Evolutionary conservation across 108 stramenopile species (phyloP).

Genomic region (Ochromonas danica): DNA sequence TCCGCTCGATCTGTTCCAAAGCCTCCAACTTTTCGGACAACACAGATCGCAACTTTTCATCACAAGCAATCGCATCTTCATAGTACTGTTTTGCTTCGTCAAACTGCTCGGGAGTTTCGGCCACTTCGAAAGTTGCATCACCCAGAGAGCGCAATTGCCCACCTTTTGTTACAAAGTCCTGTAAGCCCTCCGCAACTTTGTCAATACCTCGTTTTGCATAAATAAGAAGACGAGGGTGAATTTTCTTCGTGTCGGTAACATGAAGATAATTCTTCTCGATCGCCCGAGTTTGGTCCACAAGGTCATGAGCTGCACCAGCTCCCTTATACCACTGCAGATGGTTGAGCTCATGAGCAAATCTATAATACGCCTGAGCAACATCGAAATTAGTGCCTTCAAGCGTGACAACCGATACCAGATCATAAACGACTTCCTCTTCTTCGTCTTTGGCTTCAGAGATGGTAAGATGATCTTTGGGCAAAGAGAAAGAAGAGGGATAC

Average conservation of each 20-base stretch:
- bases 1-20: background rate
- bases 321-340: background rate
- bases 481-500: background rate
- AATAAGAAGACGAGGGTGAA: background rate
- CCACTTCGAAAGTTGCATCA: background rate
- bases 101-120: background rate
- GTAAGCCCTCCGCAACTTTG: background rate
- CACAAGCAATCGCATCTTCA: background rate
- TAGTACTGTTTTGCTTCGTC: slow-evolving; percentile 20
- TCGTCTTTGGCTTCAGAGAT: background rate
- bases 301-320: slow-evolving; percentile 1
- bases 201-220: background rate
- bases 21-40: background rate
- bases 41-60: slow-evolving; percentile 4
- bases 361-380: background rate
- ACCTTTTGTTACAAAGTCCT: background rate
- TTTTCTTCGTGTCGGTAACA: background rate
- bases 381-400: background rate
- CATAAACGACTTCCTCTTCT: background rate
- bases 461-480: background rate
- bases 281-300: background rate
- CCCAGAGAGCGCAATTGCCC: background rate
- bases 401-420: background rate
- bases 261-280: slow-evolving; percentile 8
- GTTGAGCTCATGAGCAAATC: background rate